These are phyloP conservation scores for Botrytis hyacinthi DNA, from an alignment of 2,329 filamentous ascomycete genomes.

Conservation along the genomic window DNA sequence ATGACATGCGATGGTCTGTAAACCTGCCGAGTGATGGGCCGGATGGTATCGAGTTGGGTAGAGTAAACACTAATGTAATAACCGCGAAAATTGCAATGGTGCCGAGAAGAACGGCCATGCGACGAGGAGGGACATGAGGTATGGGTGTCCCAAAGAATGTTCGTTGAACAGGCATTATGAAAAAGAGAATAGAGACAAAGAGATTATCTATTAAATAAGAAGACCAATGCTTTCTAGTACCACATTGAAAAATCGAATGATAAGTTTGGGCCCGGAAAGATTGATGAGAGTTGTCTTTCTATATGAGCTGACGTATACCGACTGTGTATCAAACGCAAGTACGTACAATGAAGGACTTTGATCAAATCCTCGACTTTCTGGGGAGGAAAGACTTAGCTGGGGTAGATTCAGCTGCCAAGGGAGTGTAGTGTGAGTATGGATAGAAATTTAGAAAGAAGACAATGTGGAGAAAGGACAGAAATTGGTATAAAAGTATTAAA, in stretches of 20 bases:
- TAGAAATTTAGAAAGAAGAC: neutral
- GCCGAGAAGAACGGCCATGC: slow-evolving; percentile 52
- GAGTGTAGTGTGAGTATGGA: neutral
- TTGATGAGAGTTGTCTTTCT: neutral
- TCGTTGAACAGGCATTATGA: slow-evolving; percentile 48
- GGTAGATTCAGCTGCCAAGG: neutral
- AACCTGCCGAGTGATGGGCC: slow-evolving; percentile 50
- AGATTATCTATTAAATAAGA: neutral
- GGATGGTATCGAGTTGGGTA: slow-evolving; percentile 49
- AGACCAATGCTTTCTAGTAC: neutral
- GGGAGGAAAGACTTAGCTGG: neutral
- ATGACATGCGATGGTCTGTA: slow-evolving; percentile 50
- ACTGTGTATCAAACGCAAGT: neutral
- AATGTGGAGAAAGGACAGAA: neutral
- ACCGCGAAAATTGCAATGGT: slow-evolving; percentile 53
- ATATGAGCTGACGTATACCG: slow-evolving; percentile 9
- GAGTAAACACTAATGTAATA: slow-evolving; percentile 51
- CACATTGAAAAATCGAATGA: neutral
- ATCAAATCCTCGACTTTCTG: neutral
- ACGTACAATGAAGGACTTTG: neutral
- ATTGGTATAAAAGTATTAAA: neutral
- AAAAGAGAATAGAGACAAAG: slow-evolving; percentile 1
- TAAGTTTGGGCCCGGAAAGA: neutral
- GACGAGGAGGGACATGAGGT: slow-evolving; percentile 51
- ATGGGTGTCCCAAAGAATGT: slow-evolving; percentile 50